A percentile compares a stretch with the other conserved stretches of the same genome.
These are phyloP conservation scores for Xylaria scruposa DNA, from an alignment of 495 filamentous ascomycete species.

Conservation along the genomic window DNA sequence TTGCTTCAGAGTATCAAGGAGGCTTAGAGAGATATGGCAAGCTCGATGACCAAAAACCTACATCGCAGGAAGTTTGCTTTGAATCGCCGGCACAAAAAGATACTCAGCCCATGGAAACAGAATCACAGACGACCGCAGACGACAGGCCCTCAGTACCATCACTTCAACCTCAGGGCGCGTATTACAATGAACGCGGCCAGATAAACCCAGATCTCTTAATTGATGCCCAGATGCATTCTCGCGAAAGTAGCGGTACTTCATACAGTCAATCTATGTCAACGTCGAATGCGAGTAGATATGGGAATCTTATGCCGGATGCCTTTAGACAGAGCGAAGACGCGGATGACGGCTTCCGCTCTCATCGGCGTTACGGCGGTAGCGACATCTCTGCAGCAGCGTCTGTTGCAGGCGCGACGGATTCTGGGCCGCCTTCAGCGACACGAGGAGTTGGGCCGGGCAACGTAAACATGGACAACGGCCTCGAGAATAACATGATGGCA, in stretches of 20 bases:
- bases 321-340: constrained; percentile 37
- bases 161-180: constrained; percentile 29
- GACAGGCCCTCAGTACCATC: constrained; percentile 23
- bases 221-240: constrained; percentile 38
- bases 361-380: constrained; percentile 38
- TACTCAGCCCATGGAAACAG: constrained; percentile 23
- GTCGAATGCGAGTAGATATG: constrained; percentile 29
- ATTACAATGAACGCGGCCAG: constrained; percentile 34
- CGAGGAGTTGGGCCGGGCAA: constrained; percentile 28
- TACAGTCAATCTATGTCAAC: constrained; percentile 30
- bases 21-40: constrained; percentile 77
- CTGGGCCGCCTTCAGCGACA: constrained; percentile 35
- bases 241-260: constrained; percentile 33
- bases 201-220: constrained; percentile 25
- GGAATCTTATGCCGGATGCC: constrained; percentile 32
- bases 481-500: constrained; percentile 52
- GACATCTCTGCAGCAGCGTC: constrained; percentile 42
- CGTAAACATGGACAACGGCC: constrained; percentile 20
- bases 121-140: constrained; percentile 17
- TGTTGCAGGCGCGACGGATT: constrained; percentile 37
- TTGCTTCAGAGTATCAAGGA: constrained; percentile 90
- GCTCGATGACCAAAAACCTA: constrained; percentile 45
- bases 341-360: constrained; percentile 22
- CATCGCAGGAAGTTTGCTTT: constrained; percentile 36
- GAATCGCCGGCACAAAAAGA: constrained; percentile 25